Evolutionary conservation across 192 early-diverging fungal species (phyloP).

Genomic region (Coemansia sp.): DNA sequence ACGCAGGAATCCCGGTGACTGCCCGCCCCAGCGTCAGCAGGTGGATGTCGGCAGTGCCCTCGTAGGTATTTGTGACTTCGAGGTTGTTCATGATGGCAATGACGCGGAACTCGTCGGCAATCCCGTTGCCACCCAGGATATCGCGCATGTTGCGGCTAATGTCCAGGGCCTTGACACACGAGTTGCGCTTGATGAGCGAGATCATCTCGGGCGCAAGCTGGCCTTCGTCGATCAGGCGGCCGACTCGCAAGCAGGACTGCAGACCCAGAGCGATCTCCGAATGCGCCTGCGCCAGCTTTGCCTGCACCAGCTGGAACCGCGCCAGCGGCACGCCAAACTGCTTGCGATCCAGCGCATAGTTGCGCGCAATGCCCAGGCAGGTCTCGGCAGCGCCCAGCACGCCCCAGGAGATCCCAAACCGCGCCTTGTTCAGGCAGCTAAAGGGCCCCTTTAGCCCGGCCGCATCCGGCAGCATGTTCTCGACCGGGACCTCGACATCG

Average conservation of each 20-base stretch:
- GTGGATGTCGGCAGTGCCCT: conserved; percentile 95
- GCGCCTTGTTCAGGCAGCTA: conserved; percentile 95
- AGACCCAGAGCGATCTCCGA: conserved; percentile 88
- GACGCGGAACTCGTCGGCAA: conserved; percentile 93
- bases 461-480: conserved; percentile 89
- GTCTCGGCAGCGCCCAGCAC: conserved; percentile 90
- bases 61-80: conserved; percentile 93
- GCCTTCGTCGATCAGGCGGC: conserved; percentile 84
- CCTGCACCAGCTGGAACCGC: conserved; percentile 90
- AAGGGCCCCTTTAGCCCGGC: conserved; percentile 91
- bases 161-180: conserved; percentile 85
- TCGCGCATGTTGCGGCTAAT: conserved; percentile 89
- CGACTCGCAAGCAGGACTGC: conserved; percentile 84
- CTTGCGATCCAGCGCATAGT: conserved; percentile 83
- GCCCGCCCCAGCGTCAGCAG: conserved; percentile 87
- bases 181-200: conserved; percentile 94
- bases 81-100: conserved; percentile 92
- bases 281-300: conserved; percentile 92
- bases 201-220: conserved; percentile 91
- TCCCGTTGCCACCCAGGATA: conserved; percentile 94
- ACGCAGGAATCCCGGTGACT: conserved; percentile 86
- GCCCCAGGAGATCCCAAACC: conserved; percentile 96
- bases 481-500: conserved; percentile 84
- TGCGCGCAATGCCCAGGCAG: conserved; percentile 81
- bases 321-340: conserved; percentile 94